Percentiles rank a stretch among this genome's conserved stretches.
These are phyloP conservation scores for Acacia crassicarpa DNA, from an alignment of 306 rosid species.

Conservation along the genomic window DNA sequence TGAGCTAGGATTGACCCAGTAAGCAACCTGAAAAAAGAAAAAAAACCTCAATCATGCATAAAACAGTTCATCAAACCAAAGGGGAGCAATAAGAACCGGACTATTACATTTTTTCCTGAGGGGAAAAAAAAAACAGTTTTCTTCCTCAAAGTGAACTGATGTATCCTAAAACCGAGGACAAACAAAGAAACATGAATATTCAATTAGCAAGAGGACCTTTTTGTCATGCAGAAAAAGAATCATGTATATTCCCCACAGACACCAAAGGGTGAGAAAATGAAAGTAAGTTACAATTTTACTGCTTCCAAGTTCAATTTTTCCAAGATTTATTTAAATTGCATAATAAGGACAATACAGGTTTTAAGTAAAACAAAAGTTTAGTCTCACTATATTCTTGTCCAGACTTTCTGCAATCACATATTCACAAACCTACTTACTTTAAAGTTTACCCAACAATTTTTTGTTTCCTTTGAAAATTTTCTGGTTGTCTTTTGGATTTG, in stretches of 20 bases:
- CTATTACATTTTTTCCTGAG: background rate
- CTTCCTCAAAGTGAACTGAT: background rate
- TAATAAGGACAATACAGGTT: background rate
- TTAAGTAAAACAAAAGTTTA: background rate
- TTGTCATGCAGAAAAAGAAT: background rate
- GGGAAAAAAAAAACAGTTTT: background rate
- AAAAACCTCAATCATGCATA: background rate
- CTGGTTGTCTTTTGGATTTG: background rate
- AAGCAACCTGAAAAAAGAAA: constrained; percentile 60
- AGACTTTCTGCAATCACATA: background rate
- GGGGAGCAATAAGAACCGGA: background rate
- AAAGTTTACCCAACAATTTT: background rate
- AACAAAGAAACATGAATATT: background rate
- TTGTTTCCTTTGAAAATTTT: background rate
- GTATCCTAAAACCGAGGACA: background rate
- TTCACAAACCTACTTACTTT: background rate
- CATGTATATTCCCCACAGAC: background rate
- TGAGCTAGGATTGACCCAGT: constrained; percentile 97
- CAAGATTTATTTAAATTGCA: background rate
- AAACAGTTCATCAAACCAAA: background rate
- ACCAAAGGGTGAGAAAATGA: background rate
- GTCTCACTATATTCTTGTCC: background rate
- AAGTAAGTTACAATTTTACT: background rate
- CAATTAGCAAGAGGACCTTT: background rate
- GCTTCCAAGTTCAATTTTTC: background rate